phyloP scores from a whole-genome alignment of 116 monocot species.

The Papilionanthe hybrid region DNA sequence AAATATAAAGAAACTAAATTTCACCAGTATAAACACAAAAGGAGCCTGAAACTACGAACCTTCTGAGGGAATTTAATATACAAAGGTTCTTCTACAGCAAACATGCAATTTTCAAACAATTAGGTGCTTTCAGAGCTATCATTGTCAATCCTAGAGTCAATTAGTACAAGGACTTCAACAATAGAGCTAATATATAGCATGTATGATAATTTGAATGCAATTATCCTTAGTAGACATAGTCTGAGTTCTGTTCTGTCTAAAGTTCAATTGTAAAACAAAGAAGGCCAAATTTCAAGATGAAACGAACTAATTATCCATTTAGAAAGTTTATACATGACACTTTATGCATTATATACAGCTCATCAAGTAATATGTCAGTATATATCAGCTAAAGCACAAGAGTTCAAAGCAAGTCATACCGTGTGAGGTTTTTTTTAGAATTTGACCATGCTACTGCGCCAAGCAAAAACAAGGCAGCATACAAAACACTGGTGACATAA shows the following conservation, averaged over 20 bases:
- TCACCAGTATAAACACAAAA: not conserved
- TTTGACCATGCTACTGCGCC: not conserved
- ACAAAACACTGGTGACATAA: not conserved
- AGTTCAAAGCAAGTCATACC: not conserved
- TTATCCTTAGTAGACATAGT: too few relatives aligned
- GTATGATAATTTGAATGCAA: too few relatives aligned
- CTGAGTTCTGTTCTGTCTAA: too few relatives aligned
- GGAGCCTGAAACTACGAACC: not conserved
- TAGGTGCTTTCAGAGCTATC: not conserved
- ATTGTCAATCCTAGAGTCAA: not conserved
- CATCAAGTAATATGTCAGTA: not conserved
- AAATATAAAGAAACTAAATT: not conserved
- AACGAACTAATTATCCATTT: not conserved
- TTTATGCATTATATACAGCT: not conserved
- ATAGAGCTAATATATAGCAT: too few relatives aligned
- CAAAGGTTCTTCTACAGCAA: not conserved
- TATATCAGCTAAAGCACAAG: not conserved
- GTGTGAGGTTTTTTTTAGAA: not conserved
- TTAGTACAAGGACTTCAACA: not conserved
- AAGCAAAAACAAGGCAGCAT: not conserved
- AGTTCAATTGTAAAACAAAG: too few relatives aligned
- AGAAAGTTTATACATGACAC: not conserved
- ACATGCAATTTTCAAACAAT: not conserved
- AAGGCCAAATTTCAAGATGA: too few relatives aligned
- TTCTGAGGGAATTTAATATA: not conserved